Conservation (phyloP, 805 yeast genomes). For the Kodamaea restingae region DNA sequence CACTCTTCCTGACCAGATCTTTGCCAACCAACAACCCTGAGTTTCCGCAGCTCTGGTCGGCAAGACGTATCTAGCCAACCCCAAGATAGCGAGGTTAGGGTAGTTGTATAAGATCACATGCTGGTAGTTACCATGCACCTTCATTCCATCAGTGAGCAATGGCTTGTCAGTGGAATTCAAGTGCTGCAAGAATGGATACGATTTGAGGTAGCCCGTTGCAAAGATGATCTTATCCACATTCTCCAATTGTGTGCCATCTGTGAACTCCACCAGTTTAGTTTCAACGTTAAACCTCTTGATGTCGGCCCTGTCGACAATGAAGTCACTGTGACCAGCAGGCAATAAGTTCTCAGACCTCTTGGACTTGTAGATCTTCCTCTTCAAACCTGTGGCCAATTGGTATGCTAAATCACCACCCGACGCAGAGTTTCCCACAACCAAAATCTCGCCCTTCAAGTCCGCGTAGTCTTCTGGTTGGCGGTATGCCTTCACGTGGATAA, state of each 20-base stretch:
- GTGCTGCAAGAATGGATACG: constrained; percentile 29
- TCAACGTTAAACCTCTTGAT: constrained; percentile 34
- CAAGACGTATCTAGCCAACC: constrained; percentile 42
- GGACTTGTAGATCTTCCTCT: constrained; percentile 44
- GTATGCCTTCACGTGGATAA: constrained; percentile 33
- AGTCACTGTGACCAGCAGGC: constrained; percentile 43
- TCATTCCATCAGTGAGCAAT: constrained; percentile 29
- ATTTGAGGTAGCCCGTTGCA: constrained; percentile 39
- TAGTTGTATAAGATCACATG: constrained; percentile 46
- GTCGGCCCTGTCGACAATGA: constrained; percentile 42
- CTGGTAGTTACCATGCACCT: constrained; percentile 38
- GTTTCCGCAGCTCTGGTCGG: constrained; percentile 50
- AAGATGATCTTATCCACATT: constrained; percentile 28
- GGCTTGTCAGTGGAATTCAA: constrained; percentile 14
- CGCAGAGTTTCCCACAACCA: constrained; percentile 75
- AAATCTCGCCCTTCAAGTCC: constrained; percentile 33
- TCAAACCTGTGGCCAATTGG: constrained; percentile 48
- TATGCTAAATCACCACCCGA: constrained; percentile 70
- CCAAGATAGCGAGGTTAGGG: constrained; percentile 41
- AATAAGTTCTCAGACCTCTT: constrained; percentile 42
- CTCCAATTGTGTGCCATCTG: constrained; percentile 21
- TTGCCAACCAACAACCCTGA: constrained; percentile 43
- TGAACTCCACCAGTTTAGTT: constrained; percentile 24
- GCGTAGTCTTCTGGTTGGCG: constrained; percentile 23
- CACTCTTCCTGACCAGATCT: constrained; percentile 40